phyloP scores from a whole-genome alignment of 2,329 filamentous ascomycete species.

The Calonectria hawksworthii region DNA sequence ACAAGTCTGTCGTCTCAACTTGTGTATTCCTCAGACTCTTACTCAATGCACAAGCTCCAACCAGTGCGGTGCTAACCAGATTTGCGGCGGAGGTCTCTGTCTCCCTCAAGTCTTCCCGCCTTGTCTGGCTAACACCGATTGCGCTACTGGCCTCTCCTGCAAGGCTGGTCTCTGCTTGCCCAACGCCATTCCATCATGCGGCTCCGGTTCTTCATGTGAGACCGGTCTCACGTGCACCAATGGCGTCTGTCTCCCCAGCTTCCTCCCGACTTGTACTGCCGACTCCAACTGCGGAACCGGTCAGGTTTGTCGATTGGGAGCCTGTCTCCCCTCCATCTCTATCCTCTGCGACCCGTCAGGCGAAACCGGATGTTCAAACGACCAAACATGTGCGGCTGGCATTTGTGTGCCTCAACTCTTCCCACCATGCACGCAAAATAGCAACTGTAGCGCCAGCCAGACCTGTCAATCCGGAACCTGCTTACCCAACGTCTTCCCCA shows the following conservation, averaged over 20 bases:
- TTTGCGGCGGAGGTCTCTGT: slow-evolving; percentile 3
- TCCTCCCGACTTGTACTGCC: slow-evolving; percentile 1
- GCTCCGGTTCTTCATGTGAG: not conserved
- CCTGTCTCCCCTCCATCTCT: not conserved
- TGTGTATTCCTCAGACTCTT: slow-evolving; percentile 12
- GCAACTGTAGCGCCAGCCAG: slow-evolving; percentile 10
- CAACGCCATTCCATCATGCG: not conserved
- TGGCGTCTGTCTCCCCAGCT: slow-evolving; percentile 11
- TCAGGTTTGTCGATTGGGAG: slow-evolving; percentile 22
- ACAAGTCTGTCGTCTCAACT: slow-evolving; percentile 21
- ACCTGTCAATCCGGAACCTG: slow-evolving; percentile 7
- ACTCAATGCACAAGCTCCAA: slow-evolving; percentile 10
- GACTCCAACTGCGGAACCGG: slow-evolving; percentile 9
- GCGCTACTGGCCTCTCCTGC: slow-evolving; percentile 9
- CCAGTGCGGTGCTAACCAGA: slow-evolving; percentile 18
- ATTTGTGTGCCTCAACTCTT: slow-evolving; percentile 19
- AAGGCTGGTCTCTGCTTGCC: slow-evolving; percentile 5
- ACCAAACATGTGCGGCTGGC: slow-evolving; percentile 10
- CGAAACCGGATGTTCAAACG: not conserved
- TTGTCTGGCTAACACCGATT: slow-evolving; percentile 4
- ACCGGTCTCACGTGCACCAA: slow-evolving; percentile 13
- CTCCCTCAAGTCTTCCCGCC: slow-evolving; percentile 8
- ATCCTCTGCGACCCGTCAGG: not conserved
- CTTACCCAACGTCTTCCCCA: slow-evolving; percentile 14
- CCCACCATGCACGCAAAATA: slow-evolving; percentile 9